Evolutionary conservation across 78 protist genomes (phyloP).

Genomic region (Corallochytrium limacisporum): DNA sequence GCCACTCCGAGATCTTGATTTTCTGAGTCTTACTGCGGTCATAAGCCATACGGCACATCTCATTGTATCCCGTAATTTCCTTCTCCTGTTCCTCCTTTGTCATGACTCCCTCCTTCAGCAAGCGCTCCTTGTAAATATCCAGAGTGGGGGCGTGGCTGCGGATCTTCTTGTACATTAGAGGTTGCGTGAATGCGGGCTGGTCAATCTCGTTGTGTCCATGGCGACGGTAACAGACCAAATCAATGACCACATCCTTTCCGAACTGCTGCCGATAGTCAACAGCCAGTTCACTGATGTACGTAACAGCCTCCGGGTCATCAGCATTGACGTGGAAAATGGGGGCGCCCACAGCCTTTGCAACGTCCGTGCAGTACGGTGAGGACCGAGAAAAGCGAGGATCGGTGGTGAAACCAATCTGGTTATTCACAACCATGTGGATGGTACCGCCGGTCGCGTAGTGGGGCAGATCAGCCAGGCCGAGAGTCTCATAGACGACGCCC

Average conservation of each 20-base stretch:
- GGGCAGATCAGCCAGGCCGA: slow-evolving; percentile 46
- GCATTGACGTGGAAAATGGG: slow-evolving; percentile 98
- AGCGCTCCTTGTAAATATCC: background rate
- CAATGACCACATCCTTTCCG: slow-evolving; percentile 70
- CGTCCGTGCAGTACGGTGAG: slow-evolving; percentile 69
- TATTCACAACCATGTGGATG: slow-evolving; percentile 85
- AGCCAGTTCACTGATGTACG: slow-evolving; percentile 32
- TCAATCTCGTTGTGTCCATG: slow-evolving; percentile 92
- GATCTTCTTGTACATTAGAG: slow-evolving; percentile 74
- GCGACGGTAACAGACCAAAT: slow-evolving; percentile 79
- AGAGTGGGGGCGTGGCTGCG: slow-evolving; percentile 27
- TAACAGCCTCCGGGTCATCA: slow-evolving; percentile 29
- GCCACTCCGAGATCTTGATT: slow-evolving; percentile 2
- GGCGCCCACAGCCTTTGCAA: slow-evolving; percentile 26
- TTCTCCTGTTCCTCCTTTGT: background rate
- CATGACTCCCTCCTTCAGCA: slow-evolving; percentile 11
- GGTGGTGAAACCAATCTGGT: slow-evolving; percentile 96
- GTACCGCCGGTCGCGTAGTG: slow-evolving; percentile 86
- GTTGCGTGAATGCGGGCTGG: slow-evolving; percentile 93
- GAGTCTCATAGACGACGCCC: slow-evolving; percentile 77
- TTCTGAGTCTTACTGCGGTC: background rate
- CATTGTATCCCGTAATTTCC: background rate
- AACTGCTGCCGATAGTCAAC: slow-evolving; percentile 54
- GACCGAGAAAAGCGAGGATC: slow-evolving; percentile 67
- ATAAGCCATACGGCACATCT: background rate